Conservation (phyloP, 2,329 filamentous ascomycete species). For the Fusarium keratoplasticum region DNA sequence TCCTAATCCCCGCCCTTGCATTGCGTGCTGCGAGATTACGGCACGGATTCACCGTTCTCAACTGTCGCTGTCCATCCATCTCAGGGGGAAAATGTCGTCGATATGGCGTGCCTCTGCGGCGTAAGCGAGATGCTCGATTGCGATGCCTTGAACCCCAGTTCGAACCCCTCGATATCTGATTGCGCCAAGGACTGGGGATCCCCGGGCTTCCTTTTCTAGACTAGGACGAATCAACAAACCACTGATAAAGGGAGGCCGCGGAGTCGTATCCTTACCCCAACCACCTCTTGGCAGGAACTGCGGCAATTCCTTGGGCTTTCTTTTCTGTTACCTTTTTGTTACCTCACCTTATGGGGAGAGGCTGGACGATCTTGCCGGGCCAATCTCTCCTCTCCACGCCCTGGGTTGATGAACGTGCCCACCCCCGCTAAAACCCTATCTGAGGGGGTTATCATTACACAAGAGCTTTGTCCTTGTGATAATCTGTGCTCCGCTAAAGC, state of each 20-base stretch:
- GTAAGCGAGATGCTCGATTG: neutral
- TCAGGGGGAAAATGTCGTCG: slow-evolving; percentile 5
- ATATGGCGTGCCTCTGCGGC: neutral
- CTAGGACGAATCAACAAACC: neutral
- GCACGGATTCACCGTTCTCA: neutral
- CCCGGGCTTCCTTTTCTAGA: neutral
- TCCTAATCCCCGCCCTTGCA: neutral
- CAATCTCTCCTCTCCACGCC: neutral
- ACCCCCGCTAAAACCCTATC: neutral
- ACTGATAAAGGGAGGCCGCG: neutral
- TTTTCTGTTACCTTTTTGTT: slow-evolving; percentile 27
- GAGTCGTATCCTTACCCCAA: slow-evolving; percentile 8
- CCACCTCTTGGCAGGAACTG: slow-evolving; percentile 8
- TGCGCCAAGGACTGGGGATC: neutral
- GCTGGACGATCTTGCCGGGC: neutral
- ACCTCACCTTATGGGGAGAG: slow-evolving; percentile 15
- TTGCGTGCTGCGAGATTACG: neutral
- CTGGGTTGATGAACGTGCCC: neutral
- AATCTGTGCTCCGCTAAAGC: neutral
- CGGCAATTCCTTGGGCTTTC: neutral
- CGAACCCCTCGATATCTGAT: neutral
- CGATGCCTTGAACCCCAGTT: neutral
- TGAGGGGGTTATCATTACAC: neutral
- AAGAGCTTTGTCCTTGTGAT: neutral
- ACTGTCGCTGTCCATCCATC: neutral